Percentiles rank a stretch among this genome's conserved stretches.
Conservation (phyloP, 2,329 filamentous ascomycete genomes). For the Cladosporium sp. region DNA sequence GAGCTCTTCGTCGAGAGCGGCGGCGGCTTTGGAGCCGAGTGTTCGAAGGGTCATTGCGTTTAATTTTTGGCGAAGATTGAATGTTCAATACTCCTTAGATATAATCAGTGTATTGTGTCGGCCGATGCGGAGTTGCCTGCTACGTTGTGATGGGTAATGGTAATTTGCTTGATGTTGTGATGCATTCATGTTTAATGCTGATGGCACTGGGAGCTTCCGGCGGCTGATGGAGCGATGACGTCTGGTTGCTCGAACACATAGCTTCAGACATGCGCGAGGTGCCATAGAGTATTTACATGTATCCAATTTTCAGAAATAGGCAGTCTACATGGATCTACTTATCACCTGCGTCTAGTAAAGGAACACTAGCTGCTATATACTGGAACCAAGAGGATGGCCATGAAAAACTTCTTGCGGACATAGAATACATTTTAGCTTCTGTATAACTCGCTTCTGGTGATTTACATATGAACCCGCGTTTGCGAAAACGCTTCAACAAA, state of each 20-base stretch:
- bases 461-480: slow-evolving; percentile 9
- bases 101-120: too few relatives aligned
- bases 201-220: too few relatives aligned
- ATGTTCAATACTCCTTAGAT: too few relatives aligned
- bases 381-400: neutral
- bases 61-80: neutral
- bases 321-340: too few relatives aligned
- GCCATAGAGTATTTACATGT: too few relatives aligned
- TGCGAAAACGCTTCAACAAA: neutral
- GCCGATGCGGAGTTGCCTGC: neutral
- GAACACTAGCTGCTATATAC: neutral
- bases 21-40: slow-evolving; percentile 79
- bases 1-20: slow-evolving; percentile 85
- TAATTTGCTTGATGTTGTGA: neutral
- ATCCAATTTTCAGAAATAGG: too few relatives aligned
- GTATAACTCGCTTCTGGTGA: neutral
- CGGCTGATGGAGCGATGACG: slow-evolving; percentile 11
- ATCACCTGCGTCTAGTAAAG: too few relatives aligned
- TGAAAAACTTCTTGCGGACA: neutral
- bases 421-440: slow-evolving; percentile 3
- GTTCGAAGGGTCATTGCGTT: slow-evolving; percentile 45
- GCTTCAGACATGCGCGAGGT: neutral
- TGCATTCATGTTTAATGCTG: too few relatives aligned
- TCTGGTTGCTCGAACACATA: neutral
- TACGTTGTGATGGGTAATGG: neutral